Evolutionary conservation across 73 alveolate genomes (phyloP), one percentile per base, ranked within the genome.

Genomic region (Effrenium voratum): DNA sequence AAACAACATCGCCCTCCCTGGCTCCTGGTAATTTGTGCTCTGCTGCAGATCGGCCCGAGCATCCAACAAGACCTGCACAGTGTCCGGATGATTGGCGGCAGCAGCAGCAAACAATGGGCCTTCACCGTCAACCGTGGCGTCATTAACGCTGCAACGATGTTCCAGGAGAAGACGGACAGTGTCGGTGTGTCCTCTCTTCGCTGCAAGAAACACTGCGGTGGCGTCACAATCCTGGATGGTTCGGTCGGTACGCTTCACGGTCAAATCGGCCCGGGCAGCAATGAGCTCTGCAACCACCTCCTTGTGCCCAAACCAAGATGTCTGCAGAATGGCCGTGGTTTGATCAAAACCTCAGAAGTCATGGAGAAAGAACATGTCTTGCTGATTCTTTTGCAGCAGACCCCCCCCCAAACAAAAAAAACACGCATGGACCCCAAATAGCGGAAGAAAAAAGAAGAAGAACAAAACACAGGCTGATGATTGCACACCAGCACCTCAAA

Each of bases 261-360:
- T 70, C 82, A 70, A 44, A 70, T 70, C 82, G 3, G 82, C 82
- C 12, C 82, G 82, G 12, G 82, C 82, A 36, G 82, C 82, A 12
- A 70, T 34, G 82, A 70, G 82, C 47, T 70, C 82, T 34, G 45
- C 46, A 44, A 70, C 82, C 82, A 70, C 82, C 10, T 70, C 49
- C 82, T 26, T 34, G 82, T 70, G 4, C 49, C 82, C 82, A 36
- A 34, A 36, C 19, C n/a, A 30, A 5, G 82, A 32, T 30, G 82
- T 70, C 82, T 70, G 82, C n/a, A 70, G 82, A 70, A 70, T 70
- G 45, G 82, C 82, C 24, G 82, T 70, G 47, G 49, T 36, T 34
- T 28, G 22, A 12, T 36, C 82, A 12, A 16, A n/a, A 10, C 46
- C n/a, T n/a, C n/a, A n/a, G n/a, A n/a, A n/a, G n/a, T n/a, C n/a